phyloP scores from a whole-genome alignment of 257 asterid species.

The Coffea eugenioides region DNA sequence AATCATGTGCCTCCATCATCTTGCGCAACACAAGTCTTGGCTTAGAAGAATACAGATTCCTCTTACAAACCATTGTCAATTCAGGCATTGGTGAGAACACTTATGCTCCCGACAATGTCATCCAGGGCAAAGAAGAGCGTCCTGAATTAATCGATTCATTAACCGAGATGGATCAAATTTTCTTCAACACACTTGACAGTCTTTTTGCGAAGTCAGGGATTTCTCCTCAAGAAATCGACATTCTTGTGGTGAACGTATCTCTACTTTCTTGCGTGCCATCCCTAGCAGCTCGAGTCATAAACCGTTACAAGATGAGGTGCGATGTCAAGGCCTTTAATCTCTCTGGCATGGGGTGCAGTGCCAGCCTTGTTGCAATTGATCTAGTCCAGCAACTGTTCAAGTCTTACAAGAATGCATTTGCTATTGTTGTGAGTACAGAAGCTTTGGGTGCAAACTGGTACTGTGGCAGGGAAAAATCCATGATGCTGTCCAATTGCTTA shows the following conservation, averaged over 20 bases:
- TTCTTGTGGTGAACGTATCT: constrained; percentile 42
- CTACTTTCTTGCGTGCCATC: constrained; percentile 29
- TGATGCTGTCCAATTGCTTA: constrained; percentile 40
- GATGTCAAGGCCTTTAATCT: constrained; percentile 35
- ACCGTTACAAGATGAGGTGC: constrained; percentile 34
- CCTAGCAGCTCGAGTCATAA: constrained; percentile 27
- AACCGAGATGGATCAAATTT: constrained; percentile 29
- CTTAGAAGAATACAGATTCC: constrained; percentile 28
- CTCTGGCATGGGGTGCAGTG: constrained; percentile 48
- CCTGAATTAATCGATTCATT: constrained; percentile 21
- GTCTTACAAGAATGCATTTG: constrained; percentile 15
- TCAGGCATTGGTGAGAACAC: constrained; percentile 41
- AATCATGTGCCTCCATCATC: constrained; percentile 12
- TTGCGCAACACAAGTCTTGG: constrained; percentile 34
- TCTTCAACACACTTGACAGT: constrained; percentile 24
- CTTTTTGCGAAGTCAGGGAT: constrained; percentile 26
- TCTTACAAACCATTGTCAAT: constrained; percentile 28
- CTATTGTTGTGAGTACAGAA: constrained; percentile 35
- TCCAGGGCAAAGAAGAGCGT: constrained; percentile 22
- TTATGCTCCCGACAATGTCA: constrained; percentile 30
- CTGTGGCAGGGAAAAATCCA: constrained; percentile 34
- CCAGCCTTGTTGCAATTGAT: constrained; percentile 36
- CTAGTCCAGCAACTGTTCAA: constrained; percentile 29
- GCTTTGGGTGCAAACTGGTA: constrained; percentile 37
- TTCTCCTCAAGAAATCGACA: constrained; percentile 35